Conservation (phyloP, 805 yeast species). For the Nakazawaea anatomiae region DNA sequence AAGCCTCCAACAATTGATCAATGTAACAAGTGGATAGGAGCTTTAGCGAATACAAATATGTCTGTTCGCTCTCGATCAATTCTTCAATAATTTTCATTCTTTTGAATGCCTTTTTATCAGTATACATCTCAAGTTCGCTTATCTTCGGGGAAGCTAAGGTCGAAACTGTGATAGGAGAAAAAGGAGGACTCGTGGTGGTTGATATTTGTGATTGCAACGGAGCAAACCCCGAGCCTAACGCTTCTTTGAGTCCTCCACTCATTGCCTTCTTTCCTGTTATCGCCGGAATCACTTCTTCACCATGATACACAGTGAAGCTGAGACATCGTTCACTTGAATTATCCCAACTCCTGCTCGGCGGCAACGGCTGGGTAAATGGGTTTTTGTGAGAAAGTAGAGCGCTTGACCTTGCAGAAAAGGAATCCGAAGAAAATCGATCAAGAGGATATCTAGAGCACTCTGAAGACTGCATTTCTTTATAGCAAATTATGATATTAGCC, state of each 20-base stretch:
- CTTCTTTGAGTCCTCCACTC: not conserved
- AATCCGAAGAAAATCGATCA: not conserved
- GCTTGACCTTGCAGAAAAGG: not conserved
- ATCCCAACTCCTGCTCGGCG: not conserved
- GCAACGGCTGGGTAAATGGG: not conserved
- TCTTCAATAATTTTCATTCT: slow-evolving; percentile 35
- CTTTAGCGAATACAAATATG: slow-evolving; percentile 38
- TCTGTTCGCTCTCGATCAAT: slow-evolving; percentile 40
- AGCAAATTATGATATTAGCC: not conserved
- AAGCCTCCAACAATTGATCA: slow-evolving; percentile 25
- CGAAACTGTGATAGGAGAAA: not conserved
- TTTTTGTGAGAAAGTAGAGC: not conserved
- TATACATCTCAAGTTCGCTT: not conserved
- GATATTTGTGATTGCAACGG: not conserved
- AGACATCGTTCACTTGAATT: not conserved
- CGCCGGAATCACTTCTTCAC: not conserved
- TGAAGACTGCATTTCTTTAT: not conserved
- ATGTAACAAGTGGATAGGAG: slow-evolving; percentile 38
- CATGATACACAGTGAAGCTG: not conserved
- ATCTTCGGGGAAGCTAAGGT: not conserved
- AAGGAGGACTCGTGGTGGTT: not conserved
- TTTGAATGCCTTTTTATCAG: not conserved
- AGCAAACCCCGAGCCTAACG: not conserved
- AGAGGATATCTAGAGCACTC: not conserved
- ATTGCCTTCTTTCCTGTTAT: not conserved